These are phyloP conservation scores for Aspergillus sclerotioniger DNA, from an alignment of 495 filamentous ascomycete genomes.

Conservation along the genomic window DNA sequence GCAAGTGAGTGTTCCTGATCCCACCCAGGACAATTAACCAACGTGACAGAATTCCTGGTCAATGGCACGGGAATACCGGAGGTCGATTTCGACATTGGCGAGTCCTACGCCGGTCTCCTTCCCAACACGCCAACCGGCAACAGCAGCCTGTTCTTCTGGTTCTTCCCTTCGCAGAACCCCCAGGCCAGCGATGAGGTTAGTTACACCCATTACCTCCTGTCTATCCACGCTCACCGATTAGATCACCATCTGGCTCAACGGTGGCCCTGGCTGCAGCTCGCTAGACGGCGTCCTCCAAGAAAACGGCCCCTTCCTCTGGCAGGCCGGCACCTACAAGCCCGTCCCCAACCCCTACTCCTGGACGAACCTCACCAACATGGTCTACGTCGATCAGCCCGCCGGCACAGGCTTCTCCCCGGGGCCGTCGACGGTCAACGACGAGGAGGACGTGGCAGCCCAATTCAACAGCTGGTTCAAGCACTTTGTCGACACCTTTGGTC, in stretches of 20 bases:
- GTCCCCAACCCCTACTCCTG: conserved; percentile 65
- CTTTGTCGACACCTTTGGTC: conserved; percentile 64
- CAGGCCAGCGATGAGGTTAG: conserved; percentile 58
- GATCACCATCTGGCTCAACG: conserved; percentile 70
- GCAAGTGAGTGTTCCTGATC: background rate
- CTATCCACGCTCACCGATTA: conserved; percentile 30
- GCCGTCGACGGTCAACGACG: conserved; percentile 56
- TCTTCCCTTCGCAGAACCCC: conserved; percentile 62
- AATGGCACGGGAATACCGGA: conserved; percentile 68
- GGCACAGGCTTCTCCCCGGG: conserved; percentile 73
- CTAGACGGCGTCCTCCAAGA: conserved; percentile 71
- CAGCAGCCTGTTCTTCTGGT: conserved; percentile 74
- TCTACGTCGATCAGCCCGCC: conserved; percentile 76
- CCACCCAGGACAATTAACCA: background rate
- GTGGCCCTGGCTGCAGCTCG: conserved; percentile 67
- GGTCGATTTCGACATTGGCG: conserved; percentile 72
- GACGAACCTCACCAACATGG: conserved; percentile 72
- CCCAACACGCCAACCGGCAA: conserved; percentile 58
- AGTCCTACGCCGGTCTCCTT: conserved; percentile 72
- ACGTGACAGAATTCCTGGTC: conserved; percentile 57
- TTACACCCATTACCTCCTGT: conserved; percentile 36
- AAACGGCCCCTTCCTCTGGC: conserved; percentile 76
- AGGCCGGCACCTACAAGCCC: conserved; percentile 62
- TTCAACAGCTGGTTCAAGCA: conserved; percentile 71
- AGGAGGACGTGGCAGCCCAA: conserved; percentile 62